Evolutionary conservation across 2,329 filamentous ascomycete genomes (phyloP).

Genomic region (Metarhizium guizhouense): DNA sequence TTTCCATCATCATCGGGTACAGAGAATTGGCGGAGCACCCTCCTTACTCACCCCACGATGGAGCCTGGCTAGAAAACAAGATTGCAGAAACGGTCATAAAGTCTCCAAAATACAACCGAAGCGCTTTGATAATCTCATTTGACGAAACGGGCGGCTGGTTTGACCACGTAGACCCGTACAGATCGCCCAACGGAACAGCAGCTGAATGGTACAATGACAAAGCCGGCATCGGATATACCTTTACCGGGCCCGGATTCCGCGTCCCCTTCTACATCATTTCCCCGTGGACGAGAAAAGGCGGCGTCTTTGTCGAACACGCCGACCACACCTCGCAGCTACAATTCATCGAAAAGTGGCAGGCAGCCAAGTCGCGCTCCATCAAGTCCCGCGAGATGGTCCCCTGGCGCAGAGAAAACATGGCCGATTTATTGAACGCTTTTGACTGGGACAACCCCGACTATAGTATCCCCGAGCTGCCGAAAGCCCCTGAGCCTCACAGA

Average conservation of each 20-base stretch:
- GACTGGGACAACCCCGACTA: constrained; percentile 28
- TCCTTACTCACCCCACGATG: constrained; percentile 42
- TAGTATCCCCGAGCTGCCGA: constrained; percentile 4
- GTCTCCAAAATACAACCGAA: constrained; percentile 38
- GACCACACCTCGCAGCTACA: constrained; percentile 46
- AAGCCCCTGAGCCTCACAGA: constrained; percentile 20
- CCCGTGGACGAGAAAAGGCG: constrained; percentile 42
- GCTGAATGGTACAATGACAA: constrained; percentile 34
- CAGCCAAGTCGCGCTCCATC: constrained; percentile 23
- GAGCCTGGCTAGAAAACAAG: constrained; percentile 45
- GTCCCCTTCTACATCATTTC: constrained; percentile 44
- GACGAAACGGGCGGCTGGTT: constrained; percentile 45
- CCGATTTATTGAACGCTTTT: constrained; percentile 23
- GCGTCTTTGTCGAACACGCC: constrained; percentile 42
- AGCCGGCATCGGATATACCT: constrained; percentile 12
- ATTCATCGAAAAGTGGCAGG: constrained; percentile 38
- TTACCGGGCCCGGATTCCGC: constrained; percentile 24
- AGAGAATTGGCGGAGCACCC: constrained; percentile 37
- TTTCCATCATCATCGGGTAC: constrained; percentile 43
- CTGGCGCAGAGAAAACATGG: constrained; percentile 19
- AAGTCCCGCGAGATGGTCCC: constrained; percentile 11
- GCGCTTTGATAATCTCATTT: constrained; percentile 41
- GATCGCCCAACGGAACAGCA: constrained; percentile 34
- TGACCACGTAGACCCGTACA: constrained; percentile 40
- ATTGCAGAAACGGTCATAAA: constrained; percentile 39